Conservation (phyloP, 202 grass and related monocot species). For the Zoysia matrella region DNA sequence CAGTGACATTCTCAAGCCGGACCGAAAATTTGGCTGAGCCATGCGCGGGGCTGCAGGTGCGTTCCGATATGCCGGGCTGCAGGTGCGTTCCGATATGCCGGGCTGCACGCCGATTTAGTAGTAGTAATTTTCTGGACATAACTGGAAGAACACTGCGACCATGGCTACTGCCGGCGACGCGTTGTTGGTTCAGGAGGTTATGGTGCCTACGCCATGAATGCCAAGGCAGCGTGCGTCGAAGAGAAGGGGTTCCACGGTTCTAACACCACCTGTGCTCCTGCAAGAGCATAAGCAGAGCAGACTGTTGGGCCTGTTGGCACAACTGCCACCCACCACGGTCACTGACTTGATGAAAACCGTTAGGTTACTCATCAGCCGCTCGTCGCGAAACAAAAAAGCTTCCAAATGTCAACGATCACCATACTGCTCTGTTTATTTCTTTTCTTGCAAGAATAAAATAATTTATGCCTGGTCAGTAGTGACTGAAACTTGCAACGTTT, state of each 20-base stretch:
- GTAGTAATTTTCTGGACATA: not conserved
- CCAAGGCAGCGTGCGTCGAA: not conserved
- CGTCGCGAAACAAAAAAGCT: not conserved
- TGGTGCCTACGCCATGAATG: not conserved
- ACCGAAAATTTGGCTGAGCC: not conserved
- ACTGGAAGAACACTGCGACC: not conserved
- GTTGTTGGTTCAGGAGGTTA: constrained; percentile 12
- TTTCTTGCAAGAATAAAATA: too few relatives aligned
- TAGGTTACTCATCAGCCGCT: not conserved
- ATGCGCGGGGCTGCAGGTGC: too few relatives aligned
- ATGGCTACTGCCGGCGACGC: not conserved
- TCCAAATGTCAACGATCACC: not conserved
- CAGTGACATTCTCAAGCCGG: not conserved
- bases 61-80: too few relatives aligned
- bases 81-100: too few relatives aligned
- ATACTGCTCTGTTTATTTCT: not conserved
- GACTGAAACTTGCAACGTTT: too few relatives aligned
- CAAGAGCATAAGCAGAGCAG: not conserved
- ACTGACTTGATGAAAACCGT: not conserved
- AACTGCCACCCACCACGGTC: not conserved
- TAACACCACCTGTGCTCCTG: not conserved
- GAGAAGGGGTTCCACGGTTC: not conserved
- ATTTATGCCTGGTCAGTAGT: too few relatives aligned
- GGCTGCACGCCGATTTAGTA: too few relatives aligned
- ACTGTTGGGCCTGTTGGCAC: not conserved